Evolutionary conservation across 345 rosid genomes (phyloP).

Genomic region (Brassica rapa): DNA sequence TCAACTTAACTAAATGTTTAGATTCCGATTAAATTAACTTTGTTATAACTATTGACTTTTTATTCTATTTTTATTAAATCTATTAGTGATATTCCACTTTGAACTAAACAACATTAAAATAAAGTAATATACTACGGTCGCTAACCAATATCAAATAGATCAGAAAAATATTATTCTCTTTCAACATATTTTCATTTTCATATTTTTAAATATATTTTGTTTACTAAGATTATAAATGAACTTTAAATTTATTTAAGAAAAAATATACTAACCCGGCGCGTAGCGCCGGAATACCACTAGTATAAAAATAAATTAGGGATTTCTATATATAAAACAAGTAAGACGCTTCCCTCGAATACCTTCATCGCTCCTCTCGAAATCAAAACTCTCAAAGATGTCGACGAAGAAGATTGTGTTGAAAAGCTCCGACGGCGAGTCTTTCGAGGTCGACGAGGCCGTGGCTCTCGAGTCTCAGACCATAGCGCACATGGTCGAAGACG

Average conservation of each 20-base stretch:
- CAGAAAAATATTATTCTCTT: neutral
- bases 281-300: too few relatives aligned
- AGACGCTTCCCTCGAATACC: neutral
- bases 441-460: slow-evolving; percentile 68
- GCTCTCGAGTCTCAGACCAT: slow-evolving; percentile 68
- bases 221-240: too few relatives aligned
- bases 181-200: neutral
- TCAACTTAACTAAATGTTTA: too few relatives aligned
- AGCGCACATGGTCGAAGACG: slow-evolving; percentile 69
- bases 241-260: too few relatives aligned
- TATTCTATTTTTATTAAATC: neutral
- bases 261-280: too few relatives aligned
- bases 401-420: slow-evolving; percentile 50
- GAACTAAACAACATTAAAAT: neutral
- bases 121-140: too few relatives aligned
- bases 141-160: neutral
- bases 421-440: slow-evolving; percentile 68
- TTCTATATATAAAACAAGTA: neutral
- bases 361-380: neutral
- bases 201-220: too few relatives aligned
- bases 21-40: neutral
- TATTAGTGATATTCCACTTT: too few relatives aligned
- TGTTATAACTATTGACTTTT: neutral
- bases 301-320: neutral
- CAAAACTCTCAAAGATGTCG: slow-evolving; percentile 35